Base-by-base conservation (phyloP, 805 yeast genomes). In the Hanseniaspora valbyensis region DNA sequence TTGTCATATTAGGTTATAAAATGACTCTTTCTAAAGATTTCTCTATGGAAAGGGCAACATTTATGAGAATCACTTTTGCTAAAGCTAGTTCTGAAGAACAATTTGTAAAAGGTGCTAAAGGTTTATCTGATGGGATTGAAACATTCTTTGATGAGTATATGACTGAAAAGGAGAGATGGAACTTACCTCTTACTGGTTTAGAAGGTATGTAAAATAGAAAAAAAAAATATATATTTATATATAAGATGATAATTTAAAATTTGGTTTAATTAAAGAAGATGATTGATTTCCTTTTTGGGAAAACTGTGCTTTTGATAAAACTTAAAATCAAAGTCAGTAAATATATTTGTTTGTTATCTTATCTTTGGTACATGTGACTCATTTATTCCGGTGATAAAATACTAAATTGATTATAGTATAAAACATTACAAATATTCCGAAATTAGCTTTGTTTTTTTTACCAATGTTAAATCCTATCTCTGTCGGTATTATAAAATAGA, bases 21-120 rank as follows among this genome's bases (percentile, higher is more conserved):
- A 77, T 81, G 84, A 73, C 78, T 4, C 69, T 76, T 32, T 69
- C 69, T 52, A 59, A 64, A 34, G 54, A 60, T 9, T 59, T 63
- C 34, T 72, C 78, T 38, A 54, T 59, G 32, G 70, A 69, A 13
- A 64, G 68, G 38, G 73, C 74, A 6, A 72, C 73, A 55, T 80
- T 81, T 56, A 66, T 75, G 36, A 73, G 88, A 64, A 61, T 78
- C 52, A 77, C 86, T 1, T 72, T 76, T 57, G 79, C 82, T 12
- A 75, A 75, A 44, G 76, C 77, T 18, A 66, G 66, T 26, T 61
- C 65, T 48, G 71, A 71, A 44, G 71, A 66, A 1, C 68, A 69
- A 40, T 64, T 81, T 43, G 57, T 56, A 13, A 81, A 76, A 57
- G 85, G 77, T 28, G 71, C 75, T 12, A 58, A 61, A 21, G 72